These are phyloP conservation scores for Viridothelium virens DNA, from an alignment of 495 filamentous ascomycete genomes.

Conservation along the genomic window DNA sequence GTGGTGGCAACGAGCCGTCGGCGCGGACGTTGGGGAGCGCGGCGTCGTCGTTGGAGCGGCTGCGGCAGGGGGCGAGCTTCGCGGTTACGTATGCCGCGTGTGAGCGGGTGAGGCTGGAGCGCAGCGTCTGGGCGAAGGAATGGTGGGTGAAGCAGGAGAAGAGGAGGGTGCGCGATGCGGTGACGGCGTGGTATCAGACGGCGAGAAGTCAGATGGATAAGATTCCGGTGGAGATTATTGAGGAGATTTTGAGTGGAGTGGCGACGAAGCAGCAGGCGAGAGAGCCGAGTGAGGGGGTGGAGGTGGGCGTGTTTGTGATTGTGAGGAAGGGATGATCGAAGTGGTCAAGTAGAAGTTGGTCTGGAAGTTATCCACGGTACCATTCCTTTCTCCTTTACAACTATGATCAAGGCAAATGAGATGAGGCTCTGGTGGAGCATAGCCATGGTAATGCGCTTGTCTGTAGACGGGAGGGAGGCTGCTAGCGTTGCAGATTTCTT, in stretches of 20 bases:
- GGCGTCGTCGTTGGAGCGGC: slow-evolving; percentile 13
- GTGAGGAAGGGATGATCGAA: not conserved
- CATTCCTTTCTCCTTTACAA: too few relatives aligned
- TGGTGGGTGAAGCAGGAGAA: slow-evolving; percentile 70
- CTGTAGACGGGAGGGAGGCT: slow-evolving; percentile 6
- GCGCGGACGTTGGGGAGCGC: too few relatives aligned
- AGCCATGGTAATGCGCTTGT: not conserved
- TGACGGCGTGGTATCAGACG: slow-evolving; percentile 52
- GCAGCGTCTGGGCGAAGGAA: slow-evolving; percentile 52
- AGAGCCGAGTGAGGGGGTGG: slow-evolving; percentile 32
- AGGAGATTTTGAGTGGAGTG: slow-evolving; percentile 59
- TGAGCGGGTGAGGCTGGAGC: slow-evolving; percentile 47
- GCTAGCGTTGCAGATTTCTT: not conserved
- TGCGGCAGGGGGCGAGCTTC: slow-evolving; percentile 30
- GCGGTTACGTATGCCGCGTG: slow-evolving; percentile 46
- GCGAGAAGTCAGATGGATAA: slow-evolving; percentile 39
- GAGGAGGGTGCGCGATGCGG: slow-evolving; percentile 52
- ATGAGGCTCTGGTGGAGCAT: not conserved
- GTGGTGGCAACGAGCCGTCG: too few relatives aligned
- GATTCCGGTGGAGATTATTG: slow-evolving; percentile 48
- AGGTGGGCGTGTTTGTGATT: slow-evolving; percentile 34
- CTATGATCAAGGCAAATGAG: too few relatives aligned
- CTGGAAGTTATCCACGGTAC: too few relatives aligned
- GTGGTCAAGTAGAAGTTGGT: not conserved
- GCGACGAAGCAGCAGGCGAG: slow-evolving; percentile 21